Evolutionary conservation across 176 grass and related monocot genomes (phyloP).

Genomic region (Chrysopogon serrulatus): DNA sequence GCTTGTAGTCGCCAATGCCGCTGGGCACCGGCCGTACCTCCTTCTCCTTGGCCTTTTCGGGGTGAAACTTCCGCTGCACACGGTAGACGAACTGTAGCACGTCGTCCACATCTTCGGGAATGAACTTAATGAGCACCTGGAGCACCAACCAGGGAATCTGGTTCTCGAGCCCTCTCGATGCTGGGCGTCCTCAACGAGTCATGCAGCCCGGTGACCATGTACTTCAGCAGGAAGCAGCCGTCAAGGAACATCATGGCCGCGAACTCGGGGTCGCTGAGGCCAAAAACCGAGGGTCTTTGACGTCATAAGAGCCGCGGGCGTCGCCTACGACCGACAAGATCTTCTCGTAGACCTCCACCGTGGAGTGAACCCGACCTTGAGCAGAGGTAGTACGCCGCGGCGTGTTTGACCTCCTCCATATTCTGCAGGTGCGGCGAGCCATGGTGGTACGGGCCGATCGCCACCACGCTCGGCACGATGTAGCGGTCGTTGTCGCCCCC

Average conservation of each 20-base stretch:
- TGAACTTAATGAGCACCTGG: not conserved
- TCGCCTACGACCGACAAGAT: not conserved
- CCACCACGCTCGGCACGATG: not conserved
- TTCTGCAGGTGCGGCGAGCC: not conserved
- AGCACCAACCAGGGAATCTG: slow-evolving; percentile 19
- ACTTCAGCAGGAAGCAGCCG: slow-evolving; percentile 17
- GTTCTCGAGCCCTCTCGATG: slow-evolving; percentile 4
- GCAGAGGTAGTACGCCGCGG: not conserved
- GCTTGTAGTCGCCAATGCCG: too few species aligned
- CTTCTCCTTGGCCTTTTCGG: not conserved
- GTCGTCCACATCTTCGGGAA: not conserved
- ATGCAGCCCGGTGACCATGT: not conserved
- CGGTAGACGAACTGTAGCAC: not conserved
- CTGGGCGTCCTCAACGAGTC: not conserved
- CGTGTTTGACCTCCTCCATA: not conserved
- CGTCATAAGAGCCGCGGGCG: not conserved
- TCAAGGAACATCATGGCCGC: not conserved
- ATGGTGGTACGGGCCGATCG: not conserved
- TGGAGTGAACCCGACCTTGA: rapidly evolving
- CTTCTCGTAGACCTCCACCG: not conserved
- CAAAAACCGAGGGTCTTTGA: not conserved
- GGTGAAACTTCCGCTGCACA: not conserved
- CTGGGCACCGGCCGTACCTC: too few species aligned
- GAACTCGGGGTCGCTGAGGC: not conserved
- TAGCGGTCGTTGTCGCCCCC: not conserved